Evolutionary conservation across 2,329 filamentous ascomycete species (phyloP).

Genomic region (Botrytis porri): DNA sequence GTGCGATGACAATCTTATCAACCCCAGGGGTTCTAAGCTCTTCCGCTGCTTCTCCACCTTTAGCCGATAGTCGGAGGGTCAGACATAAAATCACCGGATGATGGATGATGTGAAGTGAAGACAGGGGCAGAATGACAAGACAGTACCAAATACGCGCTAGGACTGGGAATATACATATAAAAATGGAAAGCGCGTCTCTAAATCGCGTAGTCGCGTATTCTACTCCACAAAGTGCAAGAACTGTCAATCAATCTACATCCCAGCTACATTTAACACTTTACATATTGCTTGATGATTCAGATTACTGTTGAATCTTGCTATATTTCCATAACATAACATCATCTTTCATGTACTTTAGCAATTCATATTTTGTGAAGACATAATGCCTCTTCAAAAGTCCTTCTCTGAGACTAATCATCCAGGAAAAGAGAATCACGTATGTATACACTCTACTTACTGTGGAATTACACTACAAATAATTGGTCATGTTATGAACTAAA

Average conservation of each 20-base stretch:
- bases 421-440: slow-evolving; percentile 31
- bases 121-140: neutral
- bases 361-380: slow-evolving; percentile 12
- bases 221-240: slow-evolving; percentile 11
- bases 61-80: slow-evolving; percentile 11
- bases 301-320: neutral
- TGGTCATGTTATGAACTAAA: neutral
- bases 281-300: neutral
- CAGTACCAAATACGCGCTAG: neutral
- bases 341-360: neutral
- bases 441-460: neutral
- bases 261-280: neutral
- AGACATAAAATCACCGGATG: neutral
- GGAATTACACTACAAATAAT: neutral
- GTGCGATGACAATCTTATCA: slow-evolving; percentile 5
- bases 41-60: slow-evolving; percentile 6
- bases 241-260: neutral
- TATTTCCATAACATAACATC: neutral
- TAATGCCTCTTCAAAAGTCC: slow-evolving; percentile 40
- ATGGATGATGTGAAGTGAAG: too few relatives aligned
- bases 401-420: slow-evolving; percentile 40
- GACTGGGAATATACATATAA: neutral
- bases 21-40: slow-evolving; percentile 9
- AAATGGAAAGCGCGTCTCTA: slow-evolving; percentile 2
- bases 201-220: neutral